Conservation (phyloP, 2,329 filamentous ascomycete species). For the Fusarium chaquense region DNA sequence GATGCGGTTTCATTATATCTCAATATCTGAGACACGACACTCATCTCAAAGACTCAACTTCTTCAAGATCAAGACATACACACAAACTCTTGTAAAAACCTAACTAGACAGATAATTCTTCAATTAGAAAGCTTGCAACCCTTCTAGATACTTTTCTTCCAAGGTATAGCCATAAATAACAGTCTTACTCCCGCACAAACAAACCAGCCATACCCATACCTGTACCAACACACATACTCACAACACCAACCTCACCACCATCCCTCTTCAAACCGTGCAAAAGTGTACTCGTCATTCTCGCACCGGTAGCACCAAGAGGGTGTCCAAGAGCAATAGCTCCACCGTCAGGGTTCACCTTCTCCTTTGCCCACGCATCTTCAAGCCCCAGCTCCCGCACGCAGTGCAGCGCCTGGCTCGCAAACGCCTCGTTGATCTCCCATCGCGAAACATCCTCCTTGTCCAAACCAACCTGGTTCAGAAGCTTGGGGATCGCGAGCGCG, state of each 20-base stretch:
- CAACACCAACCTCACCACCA: conserved; percentile 82
- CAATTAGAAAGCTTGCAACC: not conserved
- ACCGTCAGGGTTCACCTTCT: conserved; percentile 89
- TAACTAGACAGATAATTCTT: not conserved
- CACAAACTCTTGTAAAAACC: not conserved
- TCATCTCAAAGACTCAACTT: not conserved
- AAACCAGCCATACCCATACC: conserved; percentile 47
- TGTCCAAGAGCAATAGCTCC: conserved; percentile 96
- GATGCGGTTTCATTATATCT: too few relatives aligned
- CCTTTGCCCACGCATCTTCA: conserved; percentile 69
- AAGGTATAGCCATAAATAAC: not conserved
- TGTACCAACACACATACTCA: conserved; percentile 91
- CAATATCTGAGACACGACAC: not conserved
- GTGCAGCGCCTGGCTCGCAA: conserved; percentile 75
- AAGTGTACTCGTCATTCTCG: conserved; percentile 81
- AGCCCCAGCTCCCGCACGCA: conserved; percentile 78
- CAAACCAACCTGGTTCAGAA: conserved; percentile 78
- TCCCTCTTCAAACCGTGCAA: conserved; percentile 74
- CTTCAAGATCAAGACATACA: not conserved
- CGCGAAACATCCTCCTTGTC: conserved; percentile 77
- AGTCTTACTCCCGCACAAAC: conserved; percentile 41
- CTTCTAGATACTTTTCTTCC: not conserved
- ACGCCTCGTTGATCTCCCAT: conserved; percentile 95
- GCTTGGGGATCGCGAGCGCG: conserved; percentile 84
- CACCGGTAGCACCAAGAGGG: conserved; percentile 89